Percentiles rank a stretch among this genome's conserved stretches.
Conservation (phyloP, 441 rosid species). For the Gossypium davidsonii region DNA sequence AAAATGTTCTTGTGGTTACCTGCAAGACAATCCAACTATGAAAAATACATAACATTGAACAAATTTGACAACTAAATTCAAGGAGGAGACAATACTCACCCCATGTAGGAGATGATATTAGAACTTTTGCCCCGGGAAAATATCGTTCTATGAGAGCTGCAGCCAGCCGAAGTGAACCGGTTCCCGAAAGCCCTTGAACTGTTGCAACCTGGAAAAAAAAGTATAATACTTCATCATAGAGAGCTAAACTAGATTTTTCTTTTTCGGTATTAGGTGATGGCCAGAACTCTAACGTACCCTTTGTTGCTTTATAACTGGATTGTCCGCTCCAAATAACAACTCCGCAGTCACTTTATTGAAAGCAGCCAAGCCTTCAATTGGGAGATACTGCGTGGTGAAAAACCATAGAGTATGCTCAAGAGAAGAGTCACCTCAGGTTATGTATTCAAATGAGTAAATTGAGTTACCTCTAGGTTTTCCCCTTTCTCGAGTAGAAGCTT, state of each 20-base stretch:
- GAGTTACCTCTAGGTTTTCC: slow-evolving; percentile 83
- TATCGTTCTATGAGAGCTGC: slow-evolving; percentile 89
- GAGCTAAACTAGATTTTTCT: background rate
- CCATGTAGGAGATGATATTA: slow-evolving; percentile 93
- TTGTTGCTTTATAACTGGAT: slow-evolving; percentile 59
- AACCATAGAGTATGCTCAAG: slow-evolving; percentile 2
- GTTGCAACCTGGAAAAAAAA: slow-evolving; percentile 68
- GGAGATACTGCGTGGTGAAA: slow-evolving; percentile 61
- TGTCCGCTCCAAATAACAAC: slow-evolving; percentile 76
- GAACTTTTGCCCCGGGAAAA: slow-evolving; percentile 81
- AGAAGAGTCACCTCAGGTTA: background rate
- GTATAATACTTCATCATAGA: slow-evolving; percentile 2
- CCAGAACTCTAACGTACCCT: slow-evolving; percentile 39
- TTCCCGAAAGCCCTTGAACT: slow-evolving; percentile 94
- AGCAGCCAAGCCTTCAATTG: slow-evolving; percentile 88
- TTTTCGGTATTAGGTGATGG: background rate
- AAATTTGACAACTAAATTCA: background rate
- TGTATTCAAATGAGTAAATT: slow-evolving; percentile 8
- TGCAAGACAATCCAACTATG: slow-evolving; percentile 25
- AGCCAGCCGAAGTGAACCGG: slow-evolving; percentile 89
- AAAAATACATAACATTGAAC: background rate
- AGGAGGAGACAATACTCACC: slow-evolving; percentile 34
- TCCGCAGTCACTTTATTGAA: slow-evolving; percentile 92
- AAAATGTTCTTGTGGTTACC: slow-evolving; percentile 95
- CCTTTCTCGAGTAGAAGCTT: slow-evolving; percentile 79